Percentiles rank a stretch among this genome's conserved stretches.
phyloP scores from a whole-genome alignment of 768 basidiomycete genomes.

The Auricularia cornea region DNA sequence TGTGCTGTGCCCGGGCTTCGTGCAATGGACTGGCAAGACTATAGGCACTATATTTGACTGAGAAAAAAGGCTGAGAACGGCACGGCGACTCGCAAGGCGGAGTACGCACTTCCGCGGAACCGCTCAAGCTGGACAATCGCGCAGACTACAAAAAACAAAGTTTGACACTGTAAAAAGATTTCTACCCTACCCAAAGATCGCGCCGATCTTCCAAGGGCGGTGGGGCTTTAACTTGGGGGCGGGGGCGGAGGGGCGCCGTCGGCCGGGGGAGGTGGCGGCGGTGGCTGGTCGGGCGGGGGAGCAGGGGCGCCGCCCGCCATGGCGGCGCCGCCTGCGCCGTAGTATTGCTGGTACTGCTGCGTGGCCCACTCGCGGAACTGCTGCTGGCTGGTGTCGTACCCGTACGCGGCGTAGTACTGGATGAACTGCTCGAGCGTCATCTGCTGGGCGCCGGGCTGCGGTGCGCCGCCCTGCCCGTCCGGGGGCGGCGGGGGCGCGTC shows the following conservation, averaged over 20 bases:
- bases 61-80: too few species aligned
- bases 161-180: too few species aligned
- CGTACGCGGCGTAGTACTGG: constrained; percentile 5
- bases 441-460: constrained; percentile 5
- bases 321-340: neutral
- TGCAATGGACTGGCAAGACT: too few species aligned
- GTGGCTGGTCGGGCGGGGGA: constrained; percentile 28
- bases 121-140: too few species aligned
- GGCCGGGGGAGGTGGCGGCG: constrained; percentile 29
- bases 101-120: too few species aligned
- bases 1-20: too few species aligned
- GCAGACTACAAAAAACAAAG: too few species aligned
- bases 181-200: too few species aligned
- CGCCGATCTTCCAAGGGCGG: too few species aligned
- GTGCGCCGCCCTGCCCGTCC: constrained; percentile 18
- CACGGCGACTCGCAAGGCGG: too few species aligned
- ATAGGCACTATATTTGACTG: too few species aligned
- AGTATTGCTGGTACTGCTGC: neutral
- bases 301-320: constrained; percentile 13
- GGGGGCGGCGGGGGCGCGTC: constrained; percentile 35
- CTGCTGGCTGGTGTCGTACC: neutral
- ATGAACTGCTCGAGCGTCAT: constrained; percentile 1
- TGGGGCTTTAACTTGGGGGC: neutral
- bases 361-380: neutral
- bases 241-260: constrained; percentile 29